Base-by-base conservation (phyloP, 2,329 filamentous ascomycete genomes). In the Dryadomyces sulphureus region DNA sequence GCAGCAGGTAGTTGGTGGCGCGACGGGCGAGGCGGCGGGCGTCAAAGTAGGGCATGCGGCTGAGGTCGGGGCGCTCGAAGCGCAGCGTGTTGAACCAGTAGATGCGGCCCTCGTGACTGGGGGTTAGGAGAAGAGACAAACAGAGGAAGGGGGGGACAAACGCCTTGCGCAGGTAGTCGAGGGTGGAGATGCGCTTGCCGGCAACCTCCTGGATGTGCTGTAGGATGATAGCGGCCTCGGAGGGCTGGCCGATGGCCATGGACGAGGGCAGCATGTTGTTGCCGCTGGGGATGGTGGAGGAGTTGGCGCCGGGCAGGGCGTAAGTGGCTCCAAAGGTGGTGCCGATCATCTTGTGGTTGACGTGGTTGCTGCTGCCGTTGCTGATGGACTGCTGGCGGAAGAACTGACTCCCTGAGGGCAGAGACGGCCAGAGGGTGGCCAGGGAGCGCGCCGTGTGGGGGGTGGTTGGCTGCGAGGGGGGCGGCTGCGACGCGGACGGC, bases 21-120 rank as follows among this genome's bases (percentile, higher is more conserved):
- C 92, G 85, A 48, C 89, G 83, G 50, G 86, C 81, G 42, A 95
- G 77, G 59, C 90, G 92, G 52, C 84, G 79, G 4, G 78, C 68
- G 49, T 93, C 84, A 59, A 93, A 90, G 59, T 87, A 94, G 40
- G 90, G 81, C 68, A 95, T 81, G 57, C 81, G 80, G 44, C 75
- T 68, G 30, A 96, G 72, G 61, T 94, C 87, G 25, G 76, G 63
- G 56, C 86, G 84, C 53, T 88, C 85, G 64, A 94, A 94, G 58
- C 94, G 83, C 50, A 94, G 77, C 0, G 92, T 95, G 65, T 95
- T 95, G 70, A 96, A 95, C 89, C 92, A 96, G 68, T 94, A 96
- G 38, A 94, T 80, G 48, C 87, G 81, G 50, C 90, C 89, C 65
- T 95, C 88, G 59, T 98, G 89, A 24, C 87, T 94, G 59, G 44